These are phyloP conservation scores for Sporothrix brunneoviolacea DNA, from an alignment of 2,329 filamentous ascomycete species.

Conservation along the genomic window DNA sequence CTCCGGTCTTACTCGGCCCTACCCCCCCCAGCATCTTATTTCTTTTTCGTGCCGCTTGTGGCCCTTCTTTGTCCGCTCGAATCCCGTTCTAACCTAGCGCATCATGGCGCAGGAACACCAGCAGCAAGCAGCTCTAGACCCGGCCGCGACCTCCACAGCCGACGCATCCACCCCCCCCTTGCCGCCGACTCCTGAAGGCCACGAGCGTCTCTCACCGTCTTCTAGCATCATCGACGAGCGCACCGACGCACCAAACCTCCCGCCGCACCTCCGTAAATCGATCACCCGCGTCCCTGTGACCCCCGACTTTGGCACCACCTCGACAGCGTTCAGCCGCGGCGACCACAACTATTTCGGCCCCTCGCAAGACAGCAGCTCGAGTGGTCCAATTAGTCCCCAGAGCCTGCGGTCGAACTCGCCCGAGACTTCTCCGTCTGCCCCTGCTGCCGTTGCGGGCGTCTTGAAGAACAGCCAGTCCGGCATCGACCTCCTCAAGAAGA, in stretches of 20 bases:
- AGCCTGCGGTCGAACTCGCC: too few relatives aligned
- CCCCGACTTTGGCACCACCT: constrained; percentile 29
- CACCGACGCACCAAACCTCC: constrained; percentile 20
- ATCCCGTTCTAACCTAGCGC: constrained; percentile 8
- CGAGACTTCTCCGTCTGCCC: not conserved
- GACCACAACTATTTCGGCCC: not conserved
- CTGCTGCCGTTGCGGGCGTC: not conserved
- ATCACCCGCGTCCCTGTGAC: constrained; percentile 35
- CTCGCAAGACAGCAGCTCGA: not conserved
- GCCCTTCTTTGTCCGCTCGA: not conserved
- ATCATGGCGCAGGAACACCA: not conserved
- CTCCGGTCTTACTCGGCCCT: too few relatives aligned
- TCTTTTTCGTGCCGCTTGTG: not conserved
- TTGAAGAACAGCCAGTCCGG: not conserved
- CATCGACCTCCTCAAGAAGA: not conserved
- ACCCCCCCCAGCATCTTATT: not conserved
- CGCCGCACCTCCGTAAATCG: constrained; percentile 29
- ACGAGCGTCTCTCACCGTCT: constrained; percentile 6
- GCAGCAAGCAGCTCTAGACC: constrained; percentile 5
- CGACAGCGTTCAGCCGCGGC: constrained; percentile 30
- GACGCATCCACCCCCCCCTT: not conserved
- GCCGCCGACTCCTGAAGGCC: not conserved
- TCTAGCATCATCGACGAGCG: not conserved
- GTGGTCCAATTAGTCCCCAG: not conserved
- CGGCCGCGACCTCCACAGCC: not conserved